These are phyloP conservation scores for Maudiozyma pseudohumilis DNA, from an alignment of 805 yeast species.

Conservation along the genomic window DNA sequence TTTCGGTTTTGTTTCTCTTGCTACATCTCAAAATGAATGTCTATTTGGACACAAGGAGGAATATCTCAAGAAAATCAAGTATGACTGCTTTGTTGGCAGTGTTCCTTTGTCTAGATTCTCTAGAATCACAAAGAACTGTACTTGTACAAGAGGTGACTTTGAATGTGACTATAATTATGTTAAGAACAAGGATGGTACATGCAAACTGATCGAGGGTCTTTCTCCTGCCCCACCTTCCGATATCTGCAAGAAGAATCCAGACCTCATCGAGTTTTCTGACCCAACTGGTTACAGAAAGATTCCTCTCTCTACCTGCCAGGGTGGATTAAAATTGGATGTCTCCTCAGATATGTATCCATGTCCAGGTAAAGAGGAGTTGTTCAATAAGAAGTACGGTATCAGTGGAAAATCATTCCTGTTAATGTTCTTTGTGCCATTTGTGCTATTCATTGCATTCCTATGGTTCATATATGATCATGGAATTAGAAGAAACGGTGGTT, in stretches of 20 bases:
- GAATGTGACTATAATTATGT: slow-evolving; percentile 89
- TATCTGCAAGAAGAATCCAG: slow-evolving; percentile 45
- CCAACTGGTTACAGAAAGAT: slow-evolving; percentile 90
- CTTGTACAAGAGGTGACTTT: slow-evolving; percentile 77
- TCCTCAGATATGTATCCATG: slow-evolving; percentile 56
- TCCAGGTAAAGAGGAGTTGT: slow-evolving; percentile 76
- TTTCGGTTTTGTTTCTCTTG: slow-evolving; percentile 55
- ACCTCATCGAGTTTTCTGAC: slow-evolving; percentile 60
- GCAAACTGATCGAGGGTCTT: slow-evolving; percentile 71
- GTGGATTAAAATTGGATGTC: slow-evolving; percentile 64
- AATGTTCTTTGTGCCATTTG: slow-evolving; percentile 48
- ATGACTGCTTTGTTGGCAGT: slow-evolving; percentile 56
- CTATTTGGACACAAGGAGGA: slow-evolving; percentile 61
- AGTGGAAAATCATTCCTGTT: slow-evolving; percentile 44
- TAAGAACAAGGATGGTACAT: slow-evolving; percentile 67
- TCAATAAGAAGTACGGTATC: slow-evolving; percentile 41
- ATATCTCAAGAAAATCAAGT: slow-evolving; percentile 49
- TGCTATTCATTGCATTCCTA: slow-evolving; percentile 41
- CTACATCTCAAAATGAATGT: slow-evolving; percentile 45
- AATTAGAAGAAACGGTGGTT: slow-evolving; percentile 68
- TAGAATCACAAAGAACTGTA: slow-evolving; percentile 53
- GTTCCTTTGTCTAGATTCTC: slow-evolving; percentile 50
- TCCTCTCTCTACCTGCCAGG: slow-evolving; percentile 76
- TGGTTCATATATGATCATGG: slow-evolving; percentile 76
- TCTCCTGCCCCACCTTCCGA: slow-evolving; percentile 54